Evolutionary conservation across 495 filamentous ascomycete genomes (phyloP).

Genomic region (Alectoria sarmentosa): DNA sequence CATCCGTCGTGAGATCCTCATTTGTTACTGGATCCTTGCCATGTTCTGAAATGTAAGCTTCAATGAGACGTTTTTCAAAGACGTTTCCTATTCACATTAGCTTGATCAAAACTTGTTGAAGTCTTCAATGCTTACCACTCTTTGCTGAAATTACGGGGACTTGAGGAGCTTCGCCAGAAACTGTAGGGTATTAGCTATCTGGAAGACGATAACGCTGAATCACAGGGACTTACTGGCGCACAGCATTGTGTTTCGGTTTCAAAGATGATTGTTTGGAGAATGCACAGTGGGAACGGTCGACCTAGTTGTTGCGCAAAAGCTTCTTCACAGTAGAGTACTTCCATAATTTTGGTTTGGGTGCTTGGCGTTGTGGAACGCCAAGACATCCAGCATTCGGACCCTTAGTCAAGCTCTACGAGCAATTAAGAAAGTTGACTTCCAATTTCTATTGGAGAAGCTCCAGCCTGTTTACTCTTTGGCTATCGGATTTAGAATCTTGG

Average conservation of each 20-base stretch:
- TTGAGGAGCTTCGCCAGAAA: slow-evolving; percentile 95
- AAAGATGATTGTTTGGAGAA: not conserved
- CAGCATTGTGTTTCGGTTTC: slow-evolving; percentile 44
- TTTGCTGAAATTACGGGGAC: slow-evolving; percentile 90
- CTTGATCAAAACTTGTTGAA: slow-evolving; percentile 15
- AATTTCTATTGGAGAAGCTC: too few species aligned
- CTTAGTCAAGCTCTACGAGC: too few species aligned
- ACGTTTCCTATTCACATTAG: slow-evolving; percentile 59
- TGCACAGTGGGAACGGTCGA: not conserved
- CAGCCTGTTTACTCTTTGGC: not conserved
- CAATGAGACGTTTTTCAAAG: slow-evolving; percentile 91
- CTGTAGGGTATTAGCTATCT: slow-evolving; percentile 40
- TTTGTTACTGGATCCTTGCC: slow-evolving; percentile 90
- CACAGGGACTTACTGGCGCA: slow-evolving; percentile 59
- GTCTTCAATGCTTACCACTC: slow-evolving; percentile 59
- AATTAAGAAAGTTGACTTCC: too few species aligned
- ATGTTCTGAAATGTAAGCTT: slow-evolving; percentile 90
- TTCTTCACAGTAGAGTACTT: not conserved
- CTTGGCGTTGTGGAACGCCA: not conserved
- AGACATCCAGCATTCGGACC: too few species aligned
- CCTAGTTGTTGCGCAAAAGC: not conserved
- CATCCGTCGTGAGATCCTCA: slow-evolving; percentile 77
- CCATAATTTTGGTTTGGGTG: not conserved
- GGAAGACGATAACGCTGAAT: not conserved
- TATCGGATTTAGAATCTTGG: too few species aligned